phyloP scores from a whole-genome alignment of 2,329 filamentous ascomycete species.

The Diaporthe caulivora region DNA sequence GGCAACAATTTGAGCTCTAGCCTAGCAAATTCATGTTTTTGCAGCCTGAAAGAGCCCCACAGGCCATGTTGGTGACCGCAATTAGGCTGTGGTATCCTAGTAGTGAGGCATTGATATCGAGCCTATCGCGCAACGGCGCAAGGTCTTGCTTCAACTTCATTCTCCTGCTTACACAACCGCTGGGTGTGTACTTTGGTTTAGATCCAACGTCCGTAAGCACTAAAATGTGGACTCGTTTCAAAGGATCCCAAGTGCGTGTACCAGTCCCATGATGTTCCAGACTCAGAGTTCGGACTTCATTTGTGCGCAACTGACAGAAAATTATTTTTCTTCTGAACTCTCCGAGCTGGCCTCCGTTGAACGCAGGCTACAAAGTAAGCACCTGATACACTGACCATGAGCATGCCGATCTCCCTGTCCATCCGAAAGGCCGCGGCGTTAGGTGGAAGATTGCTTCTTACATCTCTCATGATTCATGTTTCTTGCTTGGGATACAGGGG shows the following conservation, averaged over 20 bases:
- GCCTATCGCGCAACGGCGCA: neutral
- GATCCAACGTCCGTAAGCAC: slow-evolving; percentile 13
- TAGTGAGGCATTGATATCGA: neutral
- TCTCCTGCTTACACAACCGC: neutral
- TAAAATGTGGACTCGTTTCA: neutral
- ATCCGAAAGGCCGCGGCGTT: too few relatives aligned
- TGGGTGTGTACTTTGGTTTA: neutral
- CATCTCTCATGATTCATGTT: neutral
- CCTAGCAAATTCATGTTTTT: neutral
- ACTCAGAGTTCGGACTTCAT: neutral
- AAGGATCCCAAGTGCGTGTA: neutral
- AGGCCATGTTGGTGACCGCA: neutral
- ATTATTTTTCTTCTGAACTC: too few relatives aligned
- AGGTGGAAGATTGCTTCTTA: neutral
- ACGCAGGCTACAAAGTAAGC: too few relatives aligned
- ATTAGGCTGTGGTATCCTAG: neutral
- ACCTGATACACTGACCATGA: neutral
- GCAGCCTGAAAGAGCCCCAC: neutral
- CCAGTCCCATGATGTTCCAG: neutral
- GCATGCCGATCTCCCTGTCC: neutral
- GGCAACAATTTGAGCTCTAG: neutral
- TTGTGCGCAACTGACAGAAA: too few relatives aligned
- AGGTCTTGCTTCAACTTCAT: neutral
- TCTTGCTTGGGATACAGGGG: neutral
- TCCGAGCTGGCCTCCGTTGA: too few relatives aligned